Evolutionary conservation across 2,329 filamentous ascomycete genomes (phyloP), one percentile per base, ranked within the genome.

Genomic region (Aureobasidium uvarum): DNA sequence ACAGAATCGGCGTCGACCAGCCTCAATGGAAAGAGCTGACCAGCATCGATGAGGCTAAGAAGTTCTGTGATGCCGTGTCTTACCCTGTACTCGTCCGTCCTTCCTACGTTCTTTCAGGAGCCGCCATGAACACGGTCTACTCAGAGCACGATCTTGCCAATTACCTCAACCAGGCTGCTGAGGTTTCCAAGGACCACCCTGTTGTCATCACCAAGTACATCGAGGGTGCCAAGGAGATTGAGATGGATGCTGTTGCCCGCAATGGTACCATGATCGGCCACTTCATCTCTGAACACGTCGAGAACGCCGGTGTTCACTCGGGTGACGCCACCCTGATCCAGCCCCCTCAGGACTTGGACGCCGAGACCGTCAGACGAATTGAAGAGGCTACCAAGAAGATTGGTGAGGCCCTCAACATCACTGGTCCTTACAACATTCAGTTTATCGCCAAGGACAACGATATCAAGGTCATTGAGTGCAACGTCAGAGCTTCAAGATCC

Each of bases 171-270:
- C 94, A 98, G 79, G 95, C 95, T 63, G 91, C 86, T 7, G 93
- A 96, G 70, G 95, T 99, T 54, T 98, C 95, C 6, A 88, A 91
- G 68, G 94, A 98, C 68, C 91, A 98, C 77, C 95, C 95, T 0
- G 95, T 99, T 13, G 95, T 99, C 68, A 98, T 99, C 74, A 98
- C 94, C 67, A 99, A 99, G 81, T 99, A 98, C 80, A 98, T 99
- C 70, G 95, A 99, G 82, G 95, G 96, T 71, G 95, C 95, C 70
- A 98, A 99, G 83, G 95, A 99, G 78, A 98, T 99, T 69, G 95
- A 99, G 79, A 98, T 99, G 95, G 95, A 99, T 72, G 95, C 95
- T 46, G 95, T 99, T 51, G 95, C 94, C 63, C 89, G 88, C 72
- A 89, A 96, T 71, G 95, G 95, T 74, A 88, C 85, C 64, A 90